These are phyloP conservation scores for Trichophyton rubrum DNA, from an alignment of 2,329 filamentous ascomycete genomes.

Conservation along the genomic window DNA sequence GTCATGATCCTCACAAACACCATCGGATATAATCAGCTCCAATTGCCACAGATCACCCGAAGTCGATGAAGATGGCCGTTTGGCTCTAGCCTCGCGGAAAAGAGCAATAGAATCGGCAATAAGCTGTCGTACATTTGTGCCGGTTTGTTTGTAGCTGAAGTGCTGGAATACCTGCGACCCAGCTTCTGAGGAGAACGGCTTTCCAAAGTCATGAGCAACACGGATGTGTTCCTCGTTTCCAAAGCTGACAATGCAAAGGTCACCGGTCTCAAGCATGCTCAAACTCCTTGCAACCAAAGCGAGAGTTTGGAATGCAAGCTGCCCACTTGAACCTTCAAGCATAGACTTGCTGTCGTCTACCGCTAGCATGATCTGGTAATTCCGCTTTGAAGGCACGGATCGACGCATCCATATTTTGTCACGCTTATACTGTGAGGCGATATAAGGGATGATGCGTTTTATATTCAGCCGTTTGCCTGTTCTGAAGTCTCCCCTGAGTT, in stretches of 20 bases:
- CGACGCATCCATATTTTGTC: conserved; percentile 99
- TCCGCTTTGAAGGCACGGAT: conserved; percentile 78
- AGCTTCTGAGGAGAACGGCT: conserved; percentile 66
- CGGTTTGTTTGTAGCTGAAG: conserved; percentile 73
- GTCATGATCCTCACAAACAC: conserved; percentile 82
- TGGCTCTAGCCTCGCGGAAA: conserved; percentile 63
- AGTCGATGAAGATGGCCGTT: conserved; percentile 39
- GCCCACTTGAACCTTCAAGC: conserved; percentile 65
- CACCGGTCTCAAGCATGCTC: conserved; percentile 85
- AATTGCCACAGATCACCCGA: conserved; percentile 85
- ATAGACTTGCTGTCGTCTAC: conserved; percentile 94
- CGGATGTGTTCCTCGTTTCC: conserved; percentile 59
- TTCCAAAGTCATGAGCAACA: conserved; percentile 74
- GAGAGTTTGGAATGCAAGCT: conserved; percentile 82
- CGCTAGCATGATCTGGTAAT: conserved; percentile 93
- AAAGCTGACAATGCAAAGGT: conserved; percentile 85
- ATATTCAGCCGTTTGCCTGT: conserved; percentile 98
- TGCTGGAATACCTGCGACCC: conserved; percentile 73
- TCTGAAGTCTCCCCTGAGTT: conserved; percentile 90
- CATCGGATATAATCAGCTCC: conserved; percentile 83
- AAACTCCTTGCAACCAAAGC: conserved; percentile 80
- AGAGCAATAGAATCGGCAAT: conserved; percentile 65
- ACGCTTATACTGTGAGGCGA: conserved; percentile 93
- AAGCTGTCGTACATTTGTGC: conserved; percentile 73
- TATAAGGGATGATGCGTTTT: conserved; percentile 98